These are phyloP conservation scores for Aspergillus pseudotamarii DNA, from an alignment of 2,329 filamentous ascomycete genomes.

Conservation along the genomic window DNA sequence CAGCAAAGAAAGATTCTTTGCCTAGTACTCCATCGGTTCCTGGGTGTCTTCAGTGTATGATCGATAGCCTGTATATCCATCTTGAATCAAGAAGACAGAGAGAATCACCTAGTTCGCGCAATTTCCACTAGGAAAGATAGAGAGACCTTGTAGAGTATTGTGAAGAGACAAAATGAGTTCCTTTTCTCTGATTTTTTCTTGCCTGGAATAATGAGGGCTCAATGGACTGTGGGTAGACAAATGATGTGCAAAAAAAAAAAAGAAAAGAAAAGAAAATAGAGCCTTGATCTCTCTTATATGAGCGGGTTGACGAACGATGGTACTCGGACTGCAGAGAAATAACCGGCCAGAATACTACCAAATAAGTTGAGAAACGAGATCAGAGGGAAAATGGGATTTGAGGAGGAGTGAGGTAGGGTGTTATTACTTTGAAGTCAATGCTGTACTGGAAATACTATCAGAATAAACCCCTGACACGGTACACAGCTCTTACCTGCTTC, in stretches of 20 bases:
- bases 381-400: too few species aligned
- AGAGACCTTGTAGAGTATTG: not conserved
- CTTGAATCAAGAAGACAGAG: not conserved
- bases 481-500: not conserved
- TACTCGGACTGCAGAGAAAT: too few species aligned
- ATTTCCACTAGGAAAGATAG: not conserved
- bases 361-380: too few species aligned
- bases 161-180: not conserved
- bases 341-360: too few species aligned
- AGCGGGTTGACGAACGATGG: too few species aligned
- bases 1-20: slow-evolving; percentile 29
- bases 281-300: too few species aligned
- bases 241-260: too few species aligned
- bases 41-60: not conserved
- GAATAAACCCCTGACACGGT: not conserved
- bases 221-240: too few species aligned
- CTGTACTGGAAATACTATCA: not conserved
- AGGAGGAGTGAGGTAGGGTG: too few species aligned
- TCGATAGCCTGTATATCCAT: slow-evolving; percentile 12
- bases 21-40: slow-evolving; percentile 22
- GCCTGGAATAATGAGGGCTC: too few species aligned
- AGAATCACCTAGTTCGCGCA: too few species aligned
- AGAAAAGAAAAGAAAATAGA: too few species aligned
- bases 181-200: not conserved
- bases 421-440: not conserved